A percentile compares a stretch with the other conserved stretches of the same genome.
phyloP scores from a whole-genome alignment of 345 rosid genomes.

The Punica granatum region DNA sequence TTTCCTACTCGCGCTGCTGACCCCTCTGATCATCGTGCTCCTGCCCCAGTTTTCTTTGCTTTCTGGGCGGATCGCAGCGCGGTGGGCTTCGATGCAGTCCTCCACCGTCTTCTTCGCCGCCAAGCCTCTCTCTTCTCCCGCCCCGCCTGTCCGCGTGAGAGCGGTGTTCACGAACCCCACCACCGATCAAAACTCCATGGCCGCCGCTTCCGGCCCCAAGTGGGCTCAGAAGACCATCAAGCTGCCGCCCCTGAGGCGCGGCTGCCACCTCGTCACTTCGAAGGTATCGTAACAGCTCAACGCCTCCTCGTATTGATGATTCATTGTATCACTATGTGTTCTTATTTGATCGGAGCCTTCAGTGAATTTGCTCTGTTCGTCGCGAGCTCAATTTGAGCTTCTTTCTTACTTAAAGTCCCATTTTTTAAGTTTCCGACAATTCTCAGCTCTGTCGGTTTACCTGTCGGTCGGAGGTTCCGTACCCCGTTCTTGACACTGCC shows the following conservation, averaged over 20 bases:
- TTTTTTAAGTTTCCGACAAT: not conserved
- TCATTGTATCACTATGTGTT: not conserved
- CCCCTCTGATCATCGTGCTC: not conserved
- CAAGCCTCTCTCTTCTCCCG: conserved; percentile 11
- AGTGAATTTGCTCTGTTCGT: not conserved
- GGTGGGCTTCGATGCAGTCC: conserved; percentile 15
- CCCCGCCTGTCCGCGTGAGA: conserved; percentile 11
- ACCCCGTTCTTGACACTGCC: not conserved
- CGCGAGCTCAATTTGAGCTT: not conserved
- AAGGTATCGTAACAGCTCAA: conserved; percentile 36
- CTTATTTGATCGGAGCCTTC: not conserved
- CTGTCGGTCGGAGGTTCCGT: not conserved
- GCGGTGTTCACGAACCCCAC: conserved; percentile 23
- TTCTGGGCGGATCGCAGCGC: not conserved
- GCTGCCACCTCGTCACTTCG: conserved; percentile 88
- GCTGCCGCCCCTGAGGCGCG: conserved; percentile 68
- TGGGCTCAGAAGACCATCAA: conserved; percentile 94
- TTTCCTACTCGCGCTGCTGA: not conserved
- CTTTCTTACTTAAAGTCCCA: not conserved
- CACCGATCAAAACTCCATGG: conserved; percentile 34
- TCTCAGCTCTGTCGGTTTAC: not conserved
- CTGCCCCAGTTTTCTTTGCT: not conserved
- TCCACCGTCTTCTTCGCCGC: conserved; percentile 11
- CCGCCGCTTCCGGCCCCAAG: conserved; percentile 52
- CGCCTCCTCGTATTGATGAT: not conserved